Evolutionary conservation across 2,329 filamentous ascomycete species (phyloP).

Genomic region (Penicillium decumbens): DNA sequence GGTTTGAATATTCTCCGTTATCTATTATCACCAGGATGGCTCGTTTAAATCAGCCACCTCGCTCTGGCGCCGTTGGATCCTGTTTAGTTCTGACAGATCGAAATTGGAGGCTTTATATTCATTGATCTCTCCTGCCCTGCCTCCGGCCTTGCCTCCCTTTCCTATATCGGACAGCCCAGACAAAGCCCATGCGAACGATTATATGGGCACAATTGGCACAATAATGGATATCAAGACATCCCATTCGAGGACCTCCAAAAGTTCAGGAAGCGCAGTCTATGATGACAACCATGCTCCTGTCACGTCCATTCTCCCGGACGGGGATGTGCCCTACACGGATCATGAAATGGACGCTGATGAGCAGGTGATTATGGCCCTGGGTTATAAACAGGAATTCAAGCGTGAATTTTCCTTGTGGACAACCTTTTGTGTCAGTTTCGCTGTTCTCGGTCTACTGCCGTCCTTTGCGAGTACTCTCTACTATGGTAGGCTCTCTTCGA

Average conservation of each 20-base stretch:
- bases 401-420: constrained; percentile 70
- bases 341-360: constrained; percentile 41
- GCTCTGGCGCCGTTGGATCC: neutral
- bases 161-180: neutral
- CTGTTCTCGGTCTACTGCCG: constrained; percentile 65
- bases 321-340: constrained; percentile 36
- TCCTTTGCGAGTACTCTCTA: constrained; percentile 67
- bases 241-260: constrained; percentile 11
- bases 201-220: constrained; percentile 4
- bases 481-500: constrained; percentile 52
- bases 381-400: constrained; percentile 60
- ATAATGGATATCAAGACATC: constrained; percentile 12
- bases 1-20: neutral
- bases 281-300: constrained; percentile 32
- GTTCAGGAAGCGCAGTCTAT: constrained; percentile 10
- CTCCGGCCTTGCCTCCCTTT: neutral
- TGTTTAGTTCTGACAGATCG: neutral
- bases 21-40: constrained; percentile 1
- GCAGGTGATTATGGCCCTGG: constrained; percentile 40
- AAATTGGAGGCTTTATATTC: neutral
- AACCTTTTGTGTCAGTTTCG: constrained; percentile 69
- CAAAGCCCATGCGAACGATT: neutral
- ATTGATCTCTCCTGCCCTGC: neutral
- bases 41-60: constrained; percentile 5
- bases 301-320: constrained; percentile 35